phyloP scores from a whole-genome alignment of 2,329 filamentous ascomycete species.

The Venturiaceae sp. region DNA sequence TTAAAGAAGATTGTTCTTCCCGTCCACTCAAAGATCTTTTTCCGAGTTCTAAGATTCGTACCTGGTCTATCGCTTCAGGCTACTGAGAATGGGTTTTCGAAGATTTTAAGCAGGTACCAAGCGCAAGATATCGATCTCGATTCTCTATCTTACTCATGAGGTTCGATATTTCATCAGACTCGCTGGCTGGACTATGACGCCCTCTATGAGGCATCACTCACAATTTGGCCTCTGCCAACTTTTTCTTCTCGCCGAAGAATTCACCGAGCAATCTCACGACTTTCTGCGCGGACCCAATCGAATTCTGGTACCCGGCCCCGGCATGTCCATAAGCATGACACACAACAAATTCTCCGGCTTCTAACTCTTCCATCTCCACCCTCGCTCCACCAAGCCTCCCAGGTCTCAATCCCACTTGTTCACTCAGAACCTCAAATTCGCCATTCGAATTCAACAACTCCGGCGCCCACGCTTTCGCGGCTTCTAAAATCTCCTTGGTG shows the following conservation, averaged over 20 bases:
- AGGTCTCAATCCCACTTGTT: conserved; percentile 34
- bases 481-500: conserved; percentile 26
- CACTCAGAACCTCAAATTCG: conserved; percentile 32
- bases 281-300: conserved; percentile 13
- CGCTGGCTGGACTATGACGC: too few relatives aligned
- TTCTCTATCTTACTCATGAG: too few relatives aligned
- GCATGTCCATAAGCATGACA: conserved; percentile 40
- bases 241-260: not conserved
- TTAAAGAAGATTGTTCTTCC: too few relatives aligned
- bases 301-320: conserved; percentile 27
- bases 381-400: conserved; percentile 32
- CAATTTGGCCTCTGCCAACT: not conserved
- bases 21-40: too few relatives aligned
- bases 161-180: too few relatives aligned
- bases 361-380: conserved; percentile 28
- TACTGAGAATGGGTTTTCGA: too few relatives aligned
- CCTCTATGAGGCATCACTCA: not conserved
- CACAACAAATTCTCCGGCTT: conserved; percentile 24
- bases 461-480: conserved; percentile 23
- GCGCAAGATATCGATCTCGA: too few relatives aligned
- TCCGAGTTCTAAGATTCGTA: too few relatives aligned
- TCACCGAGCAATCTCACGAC: conserved; percentile 1
- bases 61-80: too few relatives aligned
- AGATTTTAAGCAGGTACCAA: too few relatives aligned
- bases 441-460: conserved; percentile 23